Evolutionary conservation across 768 basidiomycete species (phyloP).

Genomic region (Xanthoconium stramineum): DNA sequence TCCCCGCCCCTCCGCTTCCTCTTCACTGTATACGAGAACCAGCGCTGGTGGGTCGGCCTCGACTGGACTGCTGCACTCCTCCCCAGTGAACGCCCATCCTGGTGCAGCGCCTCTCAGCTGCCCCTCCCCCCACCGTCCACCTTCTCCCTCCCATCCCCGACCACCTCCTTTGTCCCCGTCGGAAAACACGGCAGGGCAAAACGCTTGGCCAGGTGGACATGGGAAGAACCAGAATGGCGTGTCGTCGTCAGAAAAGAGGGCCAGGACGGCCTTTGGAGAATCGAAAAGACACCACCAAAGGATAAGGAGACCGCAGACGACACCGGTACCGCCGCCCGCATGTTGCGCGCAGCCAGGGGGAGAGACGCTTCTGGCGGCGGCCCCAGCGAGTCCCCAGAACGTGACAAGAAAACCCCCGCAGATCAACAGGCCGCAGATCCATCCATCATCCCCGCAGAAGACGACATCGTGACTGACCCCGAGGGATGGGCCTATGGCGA

Average conservation of each 20-base stretch:
- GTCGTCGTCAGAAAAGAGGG: constrained; percentile 63
- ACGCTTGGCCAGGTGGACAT: constrained; percentile 78
- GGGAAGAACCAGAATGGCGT: constrained; percentile 91
- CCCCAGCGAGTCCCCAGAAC: constrained; percentile 21
- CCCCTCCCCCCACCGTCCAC: constrained; percentile 67
- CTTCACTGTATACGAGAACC: constrained; percentile 91
- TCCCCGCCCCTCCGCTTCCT: constrained; percentile 59
- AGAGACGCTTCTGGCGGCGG: constrained; percentile 29
- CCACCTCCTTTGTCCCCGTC: constrained; percentile 53
- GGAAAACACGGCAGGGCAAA: constrained; percentile 51
- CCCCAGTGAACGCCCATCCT: constrained; percentile 86
- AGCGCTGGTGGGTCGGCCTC: constrained; percentile 96
- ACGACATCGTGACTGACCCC: constrained; percentile 64
- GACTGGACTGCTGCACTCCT: constrained; percentile 95
- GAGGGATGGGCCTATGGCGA: constrained; percentile 95
- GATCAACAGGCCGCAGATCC: constrained; percentile 29
- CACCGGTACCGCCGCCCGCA: constrained; percentile 36
- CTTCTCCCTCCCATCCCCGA: constrained; percentile 63
- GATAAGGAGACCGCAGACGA: constrained; percentile 44
- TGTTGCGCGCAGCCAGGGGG: constrained; percentile 55
- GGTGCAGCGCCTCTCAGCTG: constrained; percentile 61
- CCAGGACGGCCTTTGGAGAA: constrained; percentile 45
- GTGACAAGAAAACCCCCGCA: constrained; percentile 17
- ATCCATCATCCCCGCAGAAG: constrained; percentile 35
- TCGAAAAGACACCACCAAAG: constrained; percentile 60